Evolutionary conservation across 1,284 basidiomycete genomes (phyloP), one percentile per base, ranked within the genome.

Genomic region (Ustilago sp.): DNA sequence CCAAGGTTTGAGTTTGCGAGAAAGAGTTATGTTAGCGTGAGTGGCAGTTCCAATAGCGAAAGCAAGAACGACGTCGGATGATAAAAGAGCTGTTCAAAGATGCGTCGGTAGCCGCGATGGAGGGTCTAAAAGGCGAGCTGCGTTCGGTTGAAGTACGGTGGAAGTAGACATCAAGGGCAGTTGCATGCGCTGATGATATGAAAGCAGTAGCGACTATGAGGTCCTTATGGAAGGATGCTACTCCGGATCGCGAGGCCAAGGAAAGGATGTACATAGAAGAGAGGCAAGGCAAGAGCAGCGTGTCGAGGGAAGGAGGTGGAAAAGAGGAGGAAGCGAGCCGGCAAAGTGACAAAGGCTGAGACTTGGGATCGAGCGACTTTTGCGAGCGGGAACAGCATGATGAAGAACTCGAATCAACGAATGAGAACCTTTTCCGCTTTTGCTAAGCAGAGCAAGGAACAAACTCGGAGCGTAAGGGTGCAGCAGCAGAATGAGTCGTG

Each of bases 401-500:
- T 13, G 39, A 43, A 45, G 4, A 17, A 41, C 54, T 17, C 31
- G 52, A 23, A 57, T 47, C 41, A 56, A 35, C 8, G 8, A 15
- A 17, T 4, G 34, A 19, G 35, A 43, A 23, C 32, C 53, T 32
- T 35, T 36, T 35, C 38, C 13, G 6, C n/a, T 59, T 58, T 59
- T 50, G 63, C 56, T 65, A 59, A 65, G 63, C 63, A 59, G 32
- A 55, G 45, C 43, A 15, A 53, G n/a, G 2, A 15, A 52, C 3
- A 12, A 64, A 12, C 6, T 12, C 17, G 36, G 5, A 34, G 48
- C 19, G 17, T 35, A 8, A 23, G 36, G n/a, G 28, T 32, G 55
- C 39, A 57, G 55, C 13, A 17, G 55, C 39, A 57, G 55, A 32
- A 17, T 7, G 41, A 43, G 3, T 19, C 28, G 28, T 31, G 32